These are phyloP conservation scores for Phytophthora citrophthora DNA, from an alignment of 352 stramenopile species.

Conservation along the genomic window DNA sequence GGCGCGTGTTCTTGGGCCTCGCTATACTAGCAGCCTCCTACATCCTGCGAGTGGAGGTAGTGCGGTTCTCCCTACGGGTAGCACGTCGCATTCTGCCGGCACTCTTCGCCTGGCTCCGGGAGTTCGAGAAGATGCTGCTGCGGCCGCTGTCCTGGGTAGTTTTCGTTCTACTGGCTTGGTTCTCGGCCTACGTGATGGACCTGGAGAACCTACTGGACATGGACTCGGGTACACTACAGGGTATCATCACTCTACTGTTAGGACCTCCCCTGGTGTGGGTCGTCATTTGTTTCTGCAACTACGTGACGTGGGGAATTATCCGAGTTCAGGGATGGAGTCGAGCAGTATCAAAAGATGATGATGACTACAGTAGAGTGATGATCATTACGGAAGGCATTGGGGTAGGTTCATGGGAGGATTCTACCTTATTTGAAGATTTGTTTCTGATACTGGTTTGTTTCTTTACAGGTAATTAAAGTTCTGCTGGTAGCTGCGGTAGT, in stretches of 20 bases:
- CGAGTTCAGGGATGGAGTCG: slow-evolving; percentile 84
- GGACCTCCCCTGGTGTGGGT: slow-evolving; percentile 82
- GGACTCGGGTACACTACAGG: slow-evolving; percentile 48
- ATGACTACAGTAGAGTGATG: slow-evolving; percentile 88
- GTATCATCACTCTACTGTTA: slow-evolving; percentile 66
- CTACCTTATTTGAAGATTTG: background rate
- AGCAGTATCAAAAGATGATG: slow-evolving; percentile 68
- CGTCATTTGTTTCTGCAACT: slow-evolving; percentile 85
- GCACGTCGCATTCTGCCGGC: slow-evolving; percentile 62
- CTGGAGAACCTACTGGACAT: slow-evolving; percentile 50
- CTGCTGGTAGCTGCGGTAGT: slow-evolving; percentile 82
- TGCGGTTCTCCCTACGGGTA: slow-evolving; percentile 78
- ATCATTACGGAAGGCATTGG: slow-evolving; percentile 88
- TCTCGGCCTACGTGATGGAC: slow-evolving; percentile 74
- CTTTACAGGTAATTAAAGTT: slow-evolving; percentile 76
- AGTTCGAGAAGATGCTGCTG: slow-evolving; percentile 87
- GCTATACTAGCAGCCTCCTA: slow-evolving; percentile 71
- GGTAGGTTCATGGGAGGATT: slow-evolving; percentile 32
- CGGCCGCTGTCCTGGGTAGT: slow-evolving; percentile 82
- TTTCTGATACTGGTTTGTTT: slow-evolving; percentile 1
- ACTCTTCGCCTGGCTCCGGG: slow-evolving; percentile 74
- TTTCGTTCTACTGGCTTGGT: slow-evolving; percentile 79
- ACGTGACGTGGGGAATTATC: slow-evolving; percentile 84
- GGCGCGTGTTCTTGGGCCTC: slow-evolving; percentile 78
- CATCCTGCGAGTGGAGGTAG: slow-evolving; percentile 77